Evolutionary conservation across 257 asterid genomes (phyloP).

Genomic region (Pogostemon cablin): DNA sequence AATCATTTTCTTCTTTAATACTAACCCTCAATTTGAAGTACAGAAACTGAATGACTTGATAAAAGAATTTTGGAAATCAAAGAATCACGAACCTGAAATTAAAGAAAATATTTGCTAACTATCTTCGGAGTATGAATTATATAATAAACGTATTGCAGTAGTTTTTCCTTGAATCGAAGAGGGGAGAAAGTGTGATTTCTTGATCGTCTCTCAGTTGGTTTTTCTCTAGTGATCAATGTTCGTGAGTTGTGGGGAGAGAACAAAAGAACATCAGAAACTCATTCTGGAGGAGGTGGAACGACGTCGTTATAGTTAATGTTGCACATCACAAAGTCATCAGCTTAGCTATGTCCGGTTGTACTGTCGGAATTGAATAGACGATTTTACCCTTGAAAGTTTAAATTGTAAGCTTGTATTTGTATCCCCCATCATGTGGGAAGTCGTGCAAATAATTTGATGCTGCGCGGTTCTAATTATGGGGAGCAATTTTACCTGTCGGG

Average conservation of each 20-base stretch:
- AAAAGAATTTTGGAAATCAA: slow-evolving; percentile 5
- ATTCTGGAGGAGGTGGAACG: slow-evolving; percentile 38
- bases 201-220: slow-evolving; percentile 25
- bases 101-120: background rate
- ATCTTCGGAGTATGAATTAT: slow-evolving; percentile 10
- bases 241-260: slow-evolving; percentile 32
- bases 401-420: background rate
- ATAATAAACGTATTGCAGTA: background rate
- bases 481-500: too few relatives aligned
- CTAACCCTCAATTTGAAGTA: slow-evolving; percentile 27
- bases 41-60: slow-evolving; percentile 22
- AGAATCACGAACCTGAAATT: background rate
- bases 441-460: too few relatives aligned
- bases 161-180: slow-evolving; percentile 19
- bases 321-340: slow-evolving; percentile 31
- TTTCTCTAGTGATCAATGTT: slow-evolving; percentile 8
- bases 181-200: background rate
- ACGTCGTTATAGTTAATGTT: slow-evolving; percentile 35
- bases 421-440: too few relatives aligned
- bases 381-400: slow-evolving; percentile 27
- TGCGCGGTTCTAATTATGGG: too few relatives aligned
- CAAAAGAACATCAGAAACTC: slow-evolving; percentile 23
- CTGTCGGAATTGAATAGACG: slow-evolving; percentile 35
- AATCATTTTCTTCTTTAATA: background rate
- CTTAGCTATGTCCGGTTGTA: slow-evolving; percentile 36